Base-by-base conservation (phyloP, 441 rosid species). In the Hura crepitans region DNA sequence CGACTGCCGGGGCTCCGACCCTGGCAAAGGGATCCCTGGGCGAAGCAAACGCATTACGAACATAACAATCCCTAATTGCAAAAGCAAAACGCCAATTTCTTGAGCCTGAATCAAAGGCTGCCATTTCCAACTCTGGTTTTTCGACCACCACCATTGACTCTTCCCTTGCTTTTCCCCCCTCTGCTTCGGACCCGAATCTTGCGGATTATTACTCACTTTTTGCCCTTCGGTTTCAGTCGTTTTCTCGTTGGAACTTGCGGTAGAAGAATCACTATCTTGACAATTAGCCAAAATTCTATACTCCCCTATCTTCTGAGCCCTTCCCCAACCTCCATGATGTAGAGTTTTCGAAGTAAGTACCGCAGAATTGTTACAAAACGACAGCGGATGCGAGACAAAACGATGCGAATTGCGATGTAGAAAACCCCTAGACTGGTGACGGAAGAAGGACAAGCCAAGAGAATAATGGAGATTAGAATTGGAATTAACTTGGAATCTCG, bases 21-120 rank as follows among this genome's bases (percentile, higher is more conserved):
- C 97, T 0, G 96, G 99, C 28, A 92, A 77, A 2, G 94, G 88
- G 51, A 90, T 79, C 28, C 94, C 94, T 1, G 91, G 92, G 18
- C 97, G 88, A 27, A 94, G 86, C 82, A 90, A 74, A 77, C 97
- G 84, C 93, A 85, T 84, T 25, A 87, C 92, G 59, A 85, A 86
- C 90, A 90, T 84, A 65, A 87, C 90, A 71, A 95, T 78, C 62
- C 97, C 96, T 27, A 95, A 72, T 53, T 92, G 97, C 69, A 95
- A 49, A 20, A 95, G 78, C 79, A 95, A 78, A 59, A 88, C 89
- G 1, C 94, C 88, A 35, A 90, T 81, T 76, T 87, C 97, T 42
- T 88, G 93, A 7, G 88, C 96, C 67, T 87, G 91, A 49, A 90
- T 82, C 74, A 89, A 82, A 0, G 97, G 89, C 65, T 86, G 87